Base-by-base conservation (phyloP, 2,329 filamentous ascomycete genomes). In the Pseudogymnoascus sp. region DNA sequence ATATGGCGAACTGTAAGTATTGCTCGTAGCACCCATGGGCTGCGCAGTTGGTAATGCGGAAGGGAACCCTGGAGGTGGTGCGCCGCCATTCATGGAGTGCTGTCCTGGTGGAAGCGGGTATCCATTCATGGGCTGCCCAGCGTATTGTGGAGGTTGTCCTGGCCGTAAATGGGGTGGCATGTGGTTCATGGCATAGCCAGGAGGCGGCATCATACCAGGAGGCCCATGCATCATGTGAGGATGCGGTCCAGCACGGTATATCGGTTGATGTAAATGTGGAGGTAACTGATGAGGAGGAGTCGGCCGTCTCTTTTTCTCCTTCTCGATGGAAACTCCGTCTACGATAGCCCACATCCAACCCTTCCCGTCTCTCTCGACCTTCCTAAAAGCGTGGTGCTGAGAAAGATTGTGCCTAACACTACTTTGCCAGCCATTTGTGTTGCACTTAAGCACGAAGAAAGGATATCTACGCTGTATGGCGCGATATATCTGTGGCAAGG, bases 401-500 rank as follows among this genome's bases (percentile, higher is more conserved):
- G 81, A 79, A n/a, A 86, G 75, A 66, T 86, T 86, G 69, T 86
- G 83, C 36, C 83, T 78, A n/a, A 86, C 82, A 72, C 82, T 85
- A 61, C 82, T 85, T 69, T 86, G 83, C 83, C 83, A 86, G 21
- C 83, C 83, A 63, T 77, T 79, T 2, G 83, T 84, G 14, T 76
- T 76, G 13, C 77, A 78, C 65, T 77, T 77, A 70, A 85, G 80
- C 67, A 81, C 82, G 72, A 81, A 86, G 73, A 79, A 85, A 4
- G 83, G 83, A 69, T 84, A 85, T 65, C 80, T 81, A 63, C 79
- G 79, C 70, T 82, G 79, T 63, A 86, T 84, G 48, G 81, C 81
- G 68, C 80, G 79, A 72, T 86, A 86, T 61, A 86, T 85, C 65
- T 85, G 81, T 64, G 84, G 83, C 13, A 86, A 75, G 63, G 83